Percentiles rank a stretch among this genome's conserved stretches.
Evolutionary conservation across 2,329 filamentous ascomycete species (phyloP).

Genomic region (Pseudocercospora musae): DNA sequence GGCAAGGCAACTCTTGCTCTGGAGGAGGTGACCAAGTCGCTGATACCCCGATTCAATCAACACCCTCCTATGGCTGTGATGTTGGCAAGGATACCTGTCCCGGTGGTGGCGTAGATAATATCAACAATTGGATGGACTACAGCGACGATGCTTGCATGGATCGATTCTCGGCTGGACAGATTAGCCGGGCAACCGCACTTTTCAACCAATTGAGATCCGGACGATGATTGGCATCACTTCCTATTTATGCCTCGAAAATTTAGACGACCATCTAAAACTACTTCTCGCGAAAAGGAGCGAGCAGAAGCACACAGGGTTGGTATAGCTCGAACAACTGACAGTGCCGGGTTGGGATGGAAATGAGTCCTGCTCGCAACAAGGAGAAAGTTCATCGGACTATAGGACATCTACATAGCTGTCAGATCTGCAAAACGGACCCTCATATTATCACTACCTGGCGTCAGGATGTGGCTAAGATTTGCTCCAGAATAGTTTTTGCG

Average conservation of each 20-base stretch:
- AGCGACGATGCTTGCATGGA: conserved; percentile 17
- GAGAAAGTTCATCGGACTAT: no score
- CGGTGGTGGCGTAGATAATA: conserved; percentile 30
- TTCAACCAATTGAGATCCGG: conserved; percentile 9
- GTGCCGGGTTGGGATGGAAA: no score
- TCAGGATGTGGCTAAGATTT: not conserved
- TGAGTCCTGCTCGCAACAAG: no score
- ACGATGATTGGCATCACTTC: not conserved
- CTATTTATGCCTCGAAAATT: no score
- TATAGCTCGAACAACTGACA: no score
- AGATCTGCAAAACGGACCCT: no score
- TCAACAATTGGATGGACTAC: conserved; percentile 51
- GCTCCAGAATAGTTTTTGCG: not conserved
- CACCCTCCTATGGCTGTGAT: conserved; percentile 50
- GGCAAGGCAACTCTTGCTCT: conserved; percentile 41
- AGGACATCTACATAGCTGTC: no score
- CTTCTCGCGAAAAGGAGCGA: no score
- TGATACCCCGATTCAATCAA: conserved; percentile 39
- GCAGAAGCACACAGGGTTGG: no score
- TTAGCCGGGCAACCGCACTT: conserved; percentile 5
- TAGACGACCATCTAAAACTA: no score
- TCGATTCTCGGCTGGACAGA: conserved; percentile 17
- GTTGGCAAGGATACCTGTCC: conserved; percentile 47
- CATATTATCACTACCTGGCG: no score
- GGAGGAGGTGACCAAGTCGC: conserved; percentile 42